Percentiles rank a stretch among this genome's conserved stretches.
These are phyloP conservation scores for Pseudogymnoascus sp. DNA, from an alignment of 2,329 filamentous ascomycete species.

Conservation along the genomic window DNA sequence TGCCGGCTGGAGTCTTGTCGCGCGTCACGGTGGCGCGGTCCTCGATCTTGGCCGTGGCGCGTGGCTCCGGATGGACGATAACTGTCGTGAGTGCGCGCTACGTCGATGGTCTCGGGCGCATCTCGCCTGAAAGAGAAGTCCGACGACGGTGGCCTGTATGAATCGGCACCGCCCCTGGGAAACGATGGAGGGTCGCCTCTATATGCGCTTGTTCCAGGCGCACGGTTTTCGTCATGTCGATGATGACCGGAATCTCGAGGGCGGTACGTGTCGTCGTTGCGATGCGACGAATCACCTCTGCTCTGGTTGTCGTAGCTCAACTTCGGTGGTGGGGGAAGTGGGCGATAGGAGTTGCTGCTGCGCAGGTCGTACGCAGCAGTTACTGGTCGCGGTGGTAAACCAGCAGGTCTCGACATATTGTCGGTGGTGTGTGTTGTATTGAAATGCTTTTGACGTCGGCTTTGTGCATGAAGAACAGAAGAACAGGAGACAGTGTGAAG, in stretches of 20 bases:
- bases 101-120: constrained; percentile 25
- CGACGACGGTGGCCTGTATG: constrained; percentile 18
- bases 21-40: neutral
- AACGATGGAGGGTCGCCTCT: constrained; percentile 8
- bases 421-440: neutral
- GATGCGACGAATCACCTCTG: neutral
- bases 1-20: neutral
- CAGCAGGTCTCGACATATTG: constrained; percentile 10
- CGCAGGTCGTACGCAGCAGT: neutral
- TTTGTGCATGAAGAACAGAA: constrained; percentile 8
- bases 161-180: constrained; percentile 12
- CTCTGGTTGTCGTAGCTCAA: neutral
- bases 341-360: neutral
- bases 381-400: constrained; percentile 5
- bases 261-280: constrained; percentile 5
- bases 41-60: constrained; percentile 13
- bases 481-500: neutral
- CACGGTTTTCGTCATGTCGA: neutral
- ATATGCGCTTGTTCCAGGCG: constrained; percentile 14
- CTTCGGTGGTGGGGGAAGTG: constrained; percentile 2
- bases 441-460: neutral
- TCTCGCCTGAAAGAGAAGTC: constrained; percentile 28
- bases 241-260: neutral
- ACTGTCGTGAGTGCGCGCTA: constrained; percentile 16
- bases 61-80: constrained; percentile 21